A percentile compares a stretch with the other conserved stretches of the same genome.
Conservation (phyloP, 2,329 filamentous ascomycete genomes). For the Clonostachys rhizophaga region DNA sequence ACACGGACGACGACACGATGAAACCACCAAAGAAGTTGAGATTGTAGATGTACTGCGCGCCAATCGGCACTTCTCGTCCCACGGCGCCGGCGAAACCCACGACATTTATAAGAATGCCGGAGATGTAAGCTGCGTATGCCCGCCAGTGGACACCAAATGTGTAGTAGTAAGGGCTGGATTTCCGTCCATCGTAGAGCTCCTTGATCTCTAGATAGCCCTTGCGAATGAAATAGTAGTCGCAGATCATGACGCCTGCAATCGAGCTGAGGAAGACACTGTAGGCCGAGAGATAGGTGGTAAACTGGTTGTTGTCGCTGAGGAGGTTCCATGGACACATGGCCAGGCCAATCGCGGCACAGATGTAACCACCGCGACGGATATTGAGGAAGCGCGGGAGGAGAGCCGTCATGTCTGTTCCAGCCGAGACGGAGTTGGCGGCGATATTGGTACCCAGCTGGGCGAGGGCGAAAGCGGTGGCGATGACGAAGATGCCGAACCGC, state of each 20-base stretch:
- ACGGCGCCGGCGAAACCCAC: constrained; percentile 86
- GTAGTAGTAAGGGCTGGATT: constrained; percentile 68
- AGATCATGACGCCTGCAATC: constrained; percentile 86
- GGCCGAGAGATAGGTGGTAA: constrained; percentile 86
- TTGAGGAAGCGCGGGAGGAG: constrained; percentile 75
- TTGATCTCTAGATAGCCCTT: constrained; percentile 75
- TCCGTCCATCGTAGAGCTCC: constrained; percentile 71
- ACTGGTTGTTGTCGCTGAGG: constrained; percentile 70
- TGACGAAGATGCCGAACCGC: constrained; percentile 73
- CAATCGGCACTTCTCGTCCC: constrained; percentile 65
- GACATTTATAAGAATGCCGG: constrained; percentile 83
- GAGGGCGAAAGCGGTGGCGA: constrained; percentile 65
- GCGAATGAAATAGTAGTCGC: constrained; percentile 84
- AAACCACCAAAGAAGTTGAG: constrained; percentile 89
- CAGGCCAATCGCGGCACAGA: constrained; percentile 75
- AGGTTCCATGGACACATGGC: constrained; percentile 87
- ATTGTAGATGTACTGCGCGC: constrained; percentile 82
- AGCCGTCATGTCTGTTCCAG: constrained; percentile 78
- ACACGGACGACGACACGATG: constrained; percentile 60
- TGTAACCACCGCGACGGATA: constrained; percentile 82
- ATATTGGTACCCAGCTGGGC: constrained; percentile 86
- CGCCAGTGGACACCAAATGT: constrained; percentile 74
- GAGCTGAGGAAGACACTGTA: constrained; percentile 94
- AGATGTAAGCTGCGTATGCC: constrained; percentile 76
- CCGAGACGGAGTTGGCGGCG: constrained; percentile 79